Percentiles rank a stretch among this genome's conserved stretches.
Evolutionary conservation across 2,329 filamentous ascomycete species (phyloP).

Genomic region (Pyricularia sp.): DNA sequence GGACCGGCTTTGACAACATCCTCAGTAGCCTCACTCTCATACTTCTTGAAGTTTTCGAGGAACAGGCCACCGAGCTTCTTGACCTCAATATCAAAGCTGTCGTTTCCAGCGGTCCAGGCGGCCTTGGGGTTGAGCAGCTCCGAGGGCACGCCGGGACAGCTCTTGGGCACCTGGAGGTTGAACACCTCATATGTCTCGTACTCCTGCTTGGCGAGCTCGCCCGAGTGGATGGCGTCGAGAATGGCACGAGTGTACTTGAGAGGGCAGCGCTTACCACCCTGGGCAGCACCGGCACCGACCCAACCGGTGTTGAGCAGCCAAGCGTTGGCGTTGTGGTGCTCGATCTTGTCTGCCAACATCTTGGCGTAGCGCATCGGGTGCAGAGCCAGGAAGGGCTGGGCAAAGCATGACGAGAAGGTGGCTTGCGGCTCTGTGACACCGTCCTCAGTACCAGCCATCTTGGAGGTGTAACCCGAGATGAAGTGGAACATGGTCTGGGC

Average conservation of each 20-base stretch:
- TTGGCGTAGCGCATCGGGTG: conserved; percentile 98
- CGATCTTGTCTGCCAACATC: conserved; percentile 98
- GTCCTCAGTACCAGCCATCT: conserved; percentile 99
- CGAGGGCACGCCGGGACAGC: conserved; percentile 74
- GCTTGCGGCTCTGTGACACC: conserved; percentile 94
- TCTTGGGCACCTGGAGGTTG: conserved; percentile 91
- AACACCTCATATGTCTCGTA: conserved; percentile 95
- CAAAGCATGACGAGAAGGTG: conserved; percentile 98
- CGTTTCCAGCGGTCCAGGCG: conserved; percentile 72
- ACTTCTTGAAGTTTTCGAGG: conserved; percentile 96
- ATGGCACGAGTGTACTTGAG: conserved; percentile 98
- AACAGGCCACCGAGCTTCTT: conserved; percentile 83
- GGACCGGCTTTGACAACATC: conserved; percentile 62
- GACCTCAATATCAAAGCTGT: conserved; percentile 78
- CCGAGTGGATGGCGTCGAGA: conserved; percentile 93
- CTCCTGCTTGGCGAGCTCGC: conserved; percentile 82
- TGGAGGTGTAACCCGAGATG: conserved; percentile 98
- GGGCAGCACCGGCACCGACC: conserved; percentile 83
- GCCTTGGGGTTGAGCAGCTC: conserved; percentile 92
- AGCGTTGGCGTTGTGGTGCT: conserved; percentile 85
- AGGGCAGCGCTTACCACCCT: conserved; percentile 91
- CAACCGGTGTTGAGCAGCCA: conserved; percentile 98
- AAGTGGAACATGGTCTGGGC: conserved; percentile 99
- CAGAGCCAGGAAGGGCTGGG: conserved; percentile 94
- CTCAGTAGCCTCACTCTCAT: conserved; percentile 67